phyloP scores from a whole-genome alignment of 257 asterid genomes.

The Fraxinus americana region DNA sequence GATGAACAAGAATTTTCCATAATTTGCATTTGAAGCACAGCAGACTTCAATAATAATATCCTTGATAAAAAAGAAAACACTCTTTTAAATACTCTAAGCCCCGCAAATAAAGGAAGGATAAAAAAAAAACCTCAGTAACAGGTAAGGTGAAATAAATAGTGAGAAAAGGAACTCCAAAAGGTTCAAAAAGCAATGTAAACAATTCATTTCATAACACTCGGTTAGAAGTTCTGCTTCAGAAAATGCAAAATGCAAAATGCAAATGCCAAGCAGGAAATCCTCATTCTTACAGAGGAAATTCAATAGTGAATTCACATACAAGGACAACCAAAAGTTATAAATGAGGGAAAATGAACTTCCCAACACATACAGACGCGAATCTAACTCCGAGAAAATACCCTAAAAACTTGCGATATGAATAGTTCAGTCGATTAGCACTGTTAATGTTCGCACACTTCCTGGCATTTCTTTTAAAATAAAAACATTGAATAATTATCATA shows the following conservation, averaged over 20 bases:
- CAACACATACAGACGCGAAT: background rate
- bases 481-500: background rate
- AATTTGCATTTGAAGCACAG: constrained; percentile 13
- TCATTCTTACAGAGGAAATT: background rate
- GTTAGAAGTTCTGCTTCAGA: background rate
- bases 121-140: background rate
- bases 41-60: background rate
- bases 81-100: background rate
- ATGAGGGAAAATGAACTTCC: background rate
- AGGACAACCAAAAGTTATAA: background rate
- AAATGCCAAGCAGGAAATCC: background rate
- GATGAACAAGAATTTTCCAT: constrained; percentile 3
- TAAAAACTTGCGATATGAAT: too few relatives aligned
- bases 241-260: background rate
- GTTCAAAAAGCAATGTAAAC: background rate
- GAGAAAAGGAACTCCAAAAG: background rate
- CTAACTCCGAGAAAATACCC: background rate
- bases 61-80: too few relatives aligned
- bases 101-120: background rate
- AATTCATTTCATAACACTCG: background rate
- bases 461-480: background rate
- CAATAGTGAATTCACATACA: background rate
- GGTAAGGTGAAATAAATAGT: background rate
- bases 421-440: background rate
- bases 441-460: background rate